Evolutionary conservation across 2,329 filamentous ascomycete genomes (phyloP), one percentile per base, ranked within the genome.

Genomic region (Aureobasidium sp.): DNA sequence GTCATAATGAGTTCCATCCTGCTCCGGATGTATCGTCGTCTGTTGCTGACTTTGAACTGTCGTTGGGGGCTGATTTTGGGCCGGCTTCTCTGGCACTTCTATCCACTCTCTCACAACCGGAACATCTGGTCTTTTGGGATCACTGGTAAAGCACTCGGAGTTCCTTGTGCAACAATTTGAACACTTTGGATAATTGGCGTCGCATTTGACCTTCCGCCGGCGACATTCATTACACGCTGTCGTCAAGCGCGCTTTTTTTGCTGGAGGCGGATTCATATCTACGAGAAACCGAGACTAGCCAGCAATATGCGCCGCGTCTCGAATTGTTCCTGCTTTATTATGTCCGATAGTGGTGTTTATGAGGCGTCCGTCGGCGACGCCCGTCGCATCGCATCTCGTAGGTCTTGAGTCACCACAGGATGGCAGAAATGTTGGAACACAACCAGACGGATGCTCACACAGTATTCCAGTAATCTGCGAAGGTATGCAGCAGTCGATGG

Each of bases 151-250:
- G 36, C 58, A 61, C 15, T 61, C 58, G 5, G 58, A 51, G 9
- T 61, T 52, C 29, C 58, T 61, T 15, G 27, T 61, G 32, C 58
- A 32, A 12, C 58, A 61, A 26, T 61, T 61, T 2, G 32, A 44
- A 37, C 58, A 61, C n/a, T 52, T 61, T 27, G 63, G 63, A 20
- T 64, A 57, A 15, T 61, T 52, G n/a, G 53, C 63, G 23, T 64
- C 63, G 51, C 63, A 64, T 58, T 61, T 64, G 37, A 60, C 58
- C 44, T 63, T 63, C 4, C 63, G 37, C 5, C 62, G 56, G 5
- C 63, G 48, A 17, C 63, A 64, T n/a, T 64, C 63, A 12, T 64
- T 57, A 42, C 63, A 64, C 1, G 63, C 61, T 44, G 47, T 61
- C 17, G 47, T 61, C 10, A 61, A n/a, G 20, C 58, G 58, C 29